These are phyloP conservation scores for Candida insectorum DNA, from an alignment of 805 yeast genomes.

Conservation along the genomic window DNA sequence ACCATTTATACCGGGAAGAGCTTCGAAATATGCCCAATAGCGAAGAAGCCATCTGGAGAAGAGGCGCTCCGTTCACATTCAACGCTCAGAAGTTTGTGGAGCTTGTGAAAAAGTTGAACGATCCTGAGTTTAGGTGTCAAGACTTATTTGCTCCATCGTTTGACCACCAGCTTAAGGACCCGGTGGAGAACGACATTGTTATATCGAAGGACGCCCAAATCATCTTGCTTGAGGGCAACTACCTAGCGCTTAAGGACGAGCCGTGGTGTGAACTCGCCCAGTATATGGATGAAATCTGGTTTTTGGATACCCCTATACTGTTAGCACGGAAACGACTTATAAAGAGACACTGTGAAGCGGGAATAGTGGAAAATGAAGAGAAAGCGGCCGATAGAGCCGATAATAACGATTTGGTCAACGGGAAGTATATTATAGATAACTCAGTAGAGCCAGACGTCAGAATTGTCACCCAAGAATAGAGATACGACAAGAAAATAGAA, in stretches of 20 bases:
- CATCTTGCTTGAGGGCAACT: conserved; percentile 73
- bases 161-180: conserved; percentile 73
- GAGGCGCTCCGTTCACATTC: conserved; percentile 89
- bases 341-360: conserved; percentile 60
- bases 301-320: conserved; percentile 44
- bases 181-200: conserved; percentile 50
- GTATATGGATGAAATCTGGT: conserved; percentile 45
- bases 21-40: conserved; percentile 48
- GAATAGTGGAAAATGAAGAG: conserved; percentile 43
- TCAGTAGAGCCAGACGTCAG: conserved; percentile 16
- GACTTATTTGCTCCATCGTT: conserved; percentile 61
- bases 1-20: conserved; percentile 31
- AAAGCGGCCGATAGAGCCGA: conserved; percentile 52
- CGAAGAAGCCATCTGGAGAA: conserved; percentile 51
- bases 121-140: conserved; percentile 16
- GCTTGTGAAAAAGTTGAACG: conserved; percentile 18
- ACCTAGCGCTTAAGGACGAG: conserved; percentile 55
- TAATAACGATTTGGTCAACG: conserved; percentile 65
- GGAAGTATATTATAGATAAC: conserved; percentile 31
- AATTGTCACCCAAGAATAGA: conserved; percentile 8
- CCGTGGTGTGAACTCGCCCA: conserved; percentile 55
- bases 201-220: conserved; percentile 49
- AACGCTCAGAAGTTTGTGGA: conserved; percentile 46
- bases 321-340: conserved; percentile 59
- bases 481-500: too few species aligned